Conservation (phyloP, 192 early-diverging fungal genomes). For the Chytriomyces sp. region DNA sequence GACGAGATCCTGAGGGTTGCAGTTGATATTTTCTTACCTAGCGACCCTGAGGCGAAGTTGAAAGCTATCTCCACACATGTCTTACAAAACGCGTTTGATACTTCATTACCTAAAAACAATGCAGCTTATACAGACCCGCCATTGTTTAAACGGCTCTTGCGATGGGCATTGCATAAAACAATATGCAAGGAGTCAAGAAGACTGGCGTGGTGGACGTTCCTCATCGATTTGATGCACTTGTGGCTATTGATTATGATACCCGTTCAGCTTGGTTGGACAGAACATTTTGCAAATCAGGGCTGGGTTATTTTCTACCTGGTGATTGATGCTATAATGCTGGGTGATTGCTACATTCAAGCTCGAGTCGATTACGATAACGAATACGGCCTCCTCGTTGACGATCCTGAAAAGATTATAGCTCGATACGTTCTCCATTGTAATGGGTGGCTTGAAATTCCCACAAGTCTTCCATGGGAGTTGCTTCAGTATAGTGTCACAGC, state of each 20-base stretch:
- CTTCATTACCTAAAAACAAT: too few relatives aligned
- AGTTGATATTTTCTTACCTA: too few relatives aligned
- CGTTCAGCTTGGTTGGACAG: constrained; percentile 32
- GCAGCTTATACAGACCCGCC: too few relatives aligned
- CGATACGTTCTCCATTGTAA: constrained; percentile 19
- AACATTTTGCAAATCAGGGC: constrained; percentile 15
- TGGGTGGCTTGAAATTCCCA: constrained; percentile 18
- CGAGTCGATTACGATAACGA: constrained; percentile 31
- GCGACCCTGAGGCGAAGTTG: too few relatives aligned
- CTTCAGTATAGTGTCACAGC: constrained; percentile 1
- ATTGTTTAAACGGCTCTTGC: too few relatives aligned
- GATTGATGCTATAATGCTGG: constrained; percentile 28
- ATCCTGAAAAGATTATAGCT: constrained; percentile 1
- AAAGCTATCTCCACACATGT: too few relatives aligned
- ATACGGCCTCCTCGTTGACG: constrained; percentile 28
- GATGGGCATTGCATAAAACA: background rate
- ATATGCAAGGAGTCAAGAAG: background rate
- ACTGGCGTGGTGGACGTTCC: constrained; percentile 16
- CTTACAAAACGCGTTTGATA: too few relatives aligned
- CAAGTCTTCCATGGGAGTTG: constrained; percentile 31
- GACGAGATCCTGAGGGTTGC: too few relatives aligned
- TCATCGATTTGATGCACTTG: constrained; percentile 23
- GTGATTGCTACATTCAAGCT: constrained; percentile 27
- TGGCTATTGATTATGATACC: constrained; percentile 24
- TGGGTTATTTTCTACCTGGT: constrained; percentile 22